Percentiles rank a stretch among this genome's conserved stretches.
Conservation (phyloP, 148 eudicot species). For the Rhododendron kiyosumense region DNA sequence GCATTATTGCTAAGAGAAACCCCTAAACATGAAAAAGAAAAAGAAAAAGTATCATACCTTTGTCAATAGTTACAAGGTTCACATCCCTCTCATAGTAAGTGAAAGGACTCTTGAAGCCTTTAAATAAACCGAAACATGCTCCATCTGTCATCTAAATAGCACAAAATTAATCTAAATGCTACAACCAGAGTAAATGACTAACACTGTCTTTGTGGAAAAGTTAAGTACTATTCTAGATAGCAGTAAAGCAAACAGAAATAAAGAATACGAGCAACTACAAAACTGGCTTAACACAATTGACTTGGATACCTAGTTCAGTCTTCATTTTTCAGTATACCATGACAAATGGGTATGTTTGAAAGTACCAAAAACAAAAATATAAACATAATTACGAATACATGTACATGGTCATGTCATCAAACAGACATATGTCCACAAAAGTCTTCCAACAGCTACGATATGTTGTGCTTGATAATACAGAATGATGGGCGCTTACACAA, state of each 20-base stretch:
- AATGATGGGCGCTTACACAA: not conserved
- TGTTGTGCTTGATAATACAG: not conserved
- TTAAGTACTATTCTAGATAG: not conserved
- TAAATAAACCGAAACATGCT: conserved; percentile 43
- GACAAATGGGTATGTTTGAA: not conserved
- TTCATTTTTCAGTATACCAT: not conserved
- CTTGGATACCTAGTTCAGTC: not conserved
- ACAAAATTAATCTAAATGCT: not conserved
- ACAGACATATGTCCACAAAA: not conserved
- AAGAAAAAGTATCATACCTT: conserved; percentile 36
- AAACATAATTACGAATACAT: not conserved
- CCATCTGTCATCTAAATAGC: conserved; percentile 45
- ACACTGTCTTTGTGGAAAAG: not conserved
- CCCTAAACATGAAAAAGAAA: not conserved
- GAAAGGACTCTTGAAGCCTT: conserved; percentile 41
- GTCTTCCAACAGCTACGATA: not conserved
- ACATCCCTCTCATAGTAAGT: conserved; percentile 41
- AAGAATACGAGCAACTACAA: not conserved
- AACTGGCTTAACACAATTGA: not conserved
- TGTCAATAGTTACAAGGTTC: conserved; percentile 48
- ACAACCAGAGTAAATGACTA: not conserved
- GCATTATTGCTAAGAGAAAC: not conserved
- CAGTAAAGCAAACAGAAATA: not conserved
- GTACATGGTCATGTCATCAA: not conserved
- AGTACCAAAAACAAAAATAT: not conserved